Evolutionary conservation across 2,329 filamentous ascomycete genomes (phyloP).

Genomic region (Purpureocillium lavendulum): DNA sequence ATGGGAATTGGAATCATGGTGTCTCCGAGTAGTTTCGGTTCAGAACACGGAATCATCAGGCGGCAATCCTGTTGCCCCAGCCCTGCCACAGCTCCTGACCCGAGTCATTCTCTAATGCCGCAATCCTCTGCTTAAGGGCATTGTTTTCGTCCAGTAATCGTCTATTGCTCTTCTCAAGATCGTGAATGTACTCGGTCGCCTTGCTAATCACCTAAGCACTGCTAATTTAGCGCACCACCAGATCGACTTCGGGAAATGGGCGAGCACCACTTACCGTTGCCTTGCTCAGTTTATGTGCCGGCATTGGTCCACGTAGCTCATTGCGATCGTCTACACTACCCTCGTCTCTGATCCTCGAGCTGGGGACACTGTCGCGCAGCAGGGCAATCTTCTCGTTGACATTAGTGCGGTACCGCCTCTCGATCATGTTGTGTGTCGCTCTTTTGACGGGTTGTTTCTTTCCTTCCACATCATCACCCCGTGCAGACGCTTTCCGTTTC

Average conservation of each 20-base stretch:
- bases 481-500: constrained; percentile 63
- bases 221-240: not conserved
- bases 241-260: not conserved
- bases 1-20: too few relatives aligned
- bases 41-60: too few relatives aligned
- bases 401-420: constrained; percentile 93
- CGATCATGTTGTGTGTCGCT: constrained; percentile 96
- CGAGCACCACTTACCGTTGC: constrained; percentile 55
- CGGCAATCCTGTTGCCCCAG: too few relatives aligned
- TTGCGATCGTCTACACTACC: constrained; percentile 68
- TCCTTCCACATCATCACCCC: constrained; percentile 48
- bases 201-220: constrained; percentile 82
- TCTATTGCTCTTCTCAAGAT: constrained; percentile 85
- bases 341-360: constrained; percentile 68
- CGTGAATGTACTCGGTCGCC: constrained; percentile 90
- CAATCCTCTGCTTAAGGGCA: constrained; percentile 68
- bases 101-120: constrained; percentile 70
- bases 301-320: constrained; percentile 63
- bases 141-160: constrained; percentile 74
- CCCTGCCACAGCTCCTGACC: too few relatives aligned
- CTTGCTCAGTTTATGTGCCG: too few relatives aligned
- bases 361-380: constrained; percentile 84
- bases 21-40: too few relatives aligned
- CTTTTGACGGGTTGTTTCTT: constrained; percentile 63
- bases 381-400: constrained; percentile 96